phyloP scores from a whole-genome alignment of 768 basidiomycete genomes.

The Baorangia bicolor region DNA sequence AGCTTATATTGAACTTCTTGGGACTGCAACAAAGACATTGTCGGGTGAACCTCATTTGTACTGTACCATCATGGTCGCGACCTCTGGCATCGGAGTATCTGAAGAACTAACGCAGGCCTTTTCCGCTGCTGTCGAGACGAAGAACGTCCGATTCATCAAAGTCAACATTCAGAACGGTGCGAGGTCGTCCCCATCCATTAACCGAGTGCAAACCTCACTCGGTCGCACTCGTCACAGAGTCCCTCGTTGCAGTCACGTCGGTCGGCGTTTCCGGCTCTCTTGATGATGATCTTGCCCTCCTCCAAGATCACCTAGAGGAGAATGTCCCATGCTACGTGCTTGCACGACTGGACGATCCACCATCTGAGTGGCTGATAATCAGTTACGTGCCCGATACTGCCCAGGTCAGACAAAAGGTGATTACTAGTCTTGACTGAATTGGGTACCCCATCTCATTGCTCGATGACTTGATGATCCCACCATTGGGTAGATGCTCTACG shows the following conservation, averaged over 20 bases:
- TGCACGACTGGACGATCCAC: slow-evolving; percentile 57
- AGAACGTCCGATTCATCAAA: slow-evolving; percentile 68
- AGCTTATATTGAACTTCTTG: background rate
- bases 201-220: slow-evolving; percentile 24
- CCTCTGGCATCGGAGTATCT: slow-evolving; percentile 68
- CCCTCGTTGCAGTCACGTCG: slow-evolving; percentile 59
- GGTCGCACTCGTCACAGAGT: slow-evolving; percentile 45
- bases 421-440: slow-evolving; percentile 3
- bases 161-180: slow-evolving; percentile 74
- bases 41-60: background rate
- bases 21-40: background rate
- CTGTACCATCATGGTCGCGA: slow-evolving; percentile 56
- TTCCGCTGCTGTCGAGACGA: slow-evolving; percentile 52
- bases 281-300: slow-evolving; percentile 56
- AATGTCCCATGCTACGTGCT: slow-evolving; percentile 75
- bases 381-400: slow-evolving; percentile 83
- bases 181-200: slow-evolving; percentile 19
- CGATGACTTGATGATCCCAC: background rate
- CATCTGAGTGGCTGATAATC: slow-evolving; percentile 68
- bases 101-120: slow-evolving; percentile 57
- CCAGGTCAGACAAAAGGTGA: slow-evolving; percentile 78
- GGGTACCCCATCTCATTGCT: background rate
- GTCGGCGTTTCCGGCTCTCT: slow-evolving; percentile 51
- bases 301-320: slow-evolving; percentile 60
- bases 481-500: slow-evolving; percentile 76